phyloP scores from a whole-genome alignment of 2,329 filamentous ascomycete species.

The Hypoxylon sp. region DNA sequence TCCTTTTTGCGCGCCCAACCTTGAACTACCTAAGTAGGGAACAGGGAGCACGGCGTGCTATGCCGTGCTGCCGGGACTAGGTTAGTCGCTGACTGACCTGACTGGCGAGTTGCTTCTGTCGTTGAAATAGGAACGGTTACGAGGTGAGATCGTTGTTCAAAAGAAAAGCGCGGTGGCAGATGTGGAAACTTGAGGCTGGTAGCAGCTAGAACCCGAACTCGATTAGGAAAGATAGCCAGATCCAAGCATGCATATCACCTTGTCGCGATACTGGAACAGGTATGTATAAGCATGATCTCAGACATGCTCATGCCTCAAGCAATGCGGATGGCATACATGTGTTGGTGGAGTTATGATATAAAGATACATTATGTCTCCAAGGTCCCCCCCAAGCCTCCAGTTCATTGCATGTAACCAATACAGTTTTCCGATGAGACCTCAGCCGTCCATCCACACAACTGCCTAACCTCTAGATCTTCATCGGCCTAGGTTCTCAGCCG shows the following conservation, averaged over 20 bases:
- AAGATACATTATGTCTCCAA: slow-evolving; percentile 20
- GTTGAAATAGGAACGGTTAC: slow-evolving; percentile 38
- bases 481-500: slow-evolving; percentile 19
- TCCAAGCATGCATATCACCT: slow-evolving; percentile 35
- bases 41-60: slow-evolving; percentile 32
- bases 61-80: slow-evolving; percentile 30
- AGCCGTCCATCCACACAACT: slow-evolving; percentile 4
- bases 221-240: slow-evolving; percentile 43
- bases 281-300: slow-evolving; percentile 27
- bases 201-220: slow-evolving; percentile 46
- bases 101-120: slow-evolving; percentile 21
- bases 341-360: slow-evolving; percentile 26
- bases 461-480: slow-evolving; percentile 21
- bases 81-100: slow-evolving; percentile 24
- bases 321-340: slow-evolving; percentile 39
- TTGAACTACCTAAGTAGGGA: slow-evolving; percentile 20
- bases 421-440: slow-evolving; percentile 26
- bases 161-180: slow-evolving; percentile 25
- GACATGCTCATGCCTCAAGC: slow-evolving; percentile 30
- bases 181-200: slow-evolving; percentile 51
- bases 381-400: slow-evolving; percentile 16
- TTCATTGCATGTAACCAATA: slow-evolving; percentile 21
- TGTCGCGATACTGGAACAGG: slow-evolving; percentile 33
- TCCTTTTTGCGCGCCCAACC: slow-evolving; percentile 31
- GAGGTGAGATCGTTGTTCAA: slow-evolving; percentile 26